phyloP scores from a whole-genome alignment of 2,329 filamentous ascomycete species.

The Hypoxylon sp. region DNA sequence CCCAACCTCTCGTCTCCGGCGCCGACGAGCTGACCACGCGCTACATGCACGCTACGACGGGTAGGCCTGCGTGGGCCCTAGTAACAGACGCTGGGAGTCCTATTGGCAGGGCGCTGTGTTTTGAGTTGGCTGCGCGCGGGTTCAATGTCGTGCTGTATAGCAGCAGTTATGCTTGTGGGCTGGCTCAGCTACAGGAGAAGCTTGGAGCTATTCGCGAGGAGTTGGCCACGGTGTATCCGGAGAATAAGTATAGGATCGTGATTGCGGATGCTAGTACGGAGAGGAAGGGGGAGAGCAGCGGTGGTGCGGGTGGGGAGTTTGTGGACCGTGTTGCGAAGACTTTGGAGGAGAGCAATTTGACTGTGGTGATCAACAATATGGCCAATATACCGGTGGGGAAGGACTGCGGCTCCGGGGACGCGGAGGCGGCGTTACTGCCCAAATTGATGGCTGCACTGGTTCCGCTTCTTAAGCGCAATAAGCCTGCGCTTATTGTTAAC shows the following conservation, averaged over 20 bases:
- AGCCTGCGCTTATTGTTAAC: slow-evolving; percentile 44
- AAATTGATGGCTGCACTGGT: slow-evolving; percentile 40
- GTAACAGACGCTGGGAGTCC: slow-evolving; percentile 66
- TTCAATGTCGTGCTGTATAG: slow-evolving; percentile 70
- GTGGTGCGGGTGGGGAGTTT: not conserved
- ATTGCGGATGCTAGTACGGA: slow-evolving; percentile 56
- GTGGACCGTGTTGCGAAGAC: slow-evolving; percentile 45
- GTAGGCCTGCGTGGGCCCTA: slow-evolving; percentile 57
- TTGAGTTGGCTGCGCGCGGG: slow-evolving; percentile 63
- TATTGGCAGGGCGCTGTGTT: slow-evolving; percentile 63
- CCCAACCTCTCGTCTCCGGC: slow-evolving; percentile 25
- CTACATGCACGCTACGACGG: slow-evolving; percentile 43
- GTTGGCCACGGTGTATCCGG: slow-evolving; percentile 56
- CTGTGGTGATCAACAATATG: slow-evolving; percentile 66
- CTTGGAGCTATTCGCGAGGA: slow-evolving; percentile 55
- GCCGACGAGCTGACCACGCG: slow-evolving; percentile 26
- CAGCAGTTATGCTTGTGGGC: slow-evolving; percentile 54
- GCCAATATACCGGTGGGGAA: no score
- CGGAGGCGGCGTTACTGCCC: slow-evolving; percentile 36
- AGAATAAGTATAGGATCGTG: slow-evolving; percentile 54
- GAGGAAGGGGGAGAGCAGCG: not conserved
- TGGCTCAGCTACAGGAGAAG: slow-evolving; percentile 50
- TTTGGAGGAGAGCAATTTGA: slow-evolving; percentile 56
- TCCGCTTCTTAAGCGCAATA: slow-evolving; percentile 38
- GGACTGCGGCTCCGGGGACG: not conserved